These are phyloP conservation scores for Salvia sclarea DNA, from an alignment of 305 asterid genomes.

Conservation along the genomic window DNA sequence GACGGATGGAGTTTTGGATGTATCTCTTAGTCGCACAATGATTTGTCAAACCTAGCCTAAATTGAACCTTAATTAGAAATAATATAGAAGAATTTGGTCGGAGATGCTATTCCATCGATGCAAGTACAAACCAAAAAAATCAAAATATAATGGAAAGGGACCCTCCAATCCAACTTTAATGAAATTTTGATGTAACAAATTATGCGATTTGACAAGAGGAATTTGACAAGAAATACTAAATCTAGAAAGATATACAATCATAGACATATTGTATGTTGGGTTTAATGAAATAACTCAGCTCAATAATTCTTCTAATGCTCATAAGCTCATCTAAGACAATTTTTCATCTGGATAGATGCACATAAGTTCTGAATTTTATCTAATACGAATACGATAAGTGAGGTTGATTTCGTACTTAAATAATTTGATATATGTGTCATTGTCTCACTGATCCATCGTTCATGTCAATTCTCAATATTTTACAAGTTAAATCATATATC, in stretches of 20 bases:
- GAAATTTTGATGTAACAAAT: constrained; percentile 5
- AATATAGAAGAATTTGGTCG: neutral
- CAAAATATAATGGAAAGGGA: neutral
- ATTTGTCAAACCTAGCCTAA: constrained; percentile 6
- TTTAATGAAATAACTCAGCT: neutral
- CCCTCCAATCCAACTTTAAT: neutral
- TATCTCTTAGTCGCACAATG: neutral
- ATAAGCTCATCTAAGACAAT: neutral
- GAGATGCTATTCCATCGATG: neutral
- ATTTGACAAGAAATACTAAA: neutral
- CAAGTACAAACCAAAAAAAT: neutral
- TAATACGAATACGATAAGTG: neutral
- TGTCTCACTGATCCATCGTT: neutral
- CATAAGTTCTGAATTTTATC: too few relatives aligned
- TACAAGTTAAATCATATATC: too few relatives aligned
- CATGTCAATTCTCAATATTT: neutral
- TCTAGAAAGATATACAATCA: neutral
- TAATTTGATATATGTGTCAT: neutral
- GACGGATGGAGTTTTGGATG: neutral
- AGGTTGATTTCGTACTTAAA: neutral
- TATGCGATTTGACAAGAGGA: constrained; percentile 1
- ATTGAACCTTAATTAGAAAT: neutral
- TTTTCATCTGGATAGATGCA: too few relatives aligned
- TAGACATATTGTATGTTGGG: neutral
- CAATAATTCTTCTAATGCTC: neutral